These are phyloP conservation scores for Artemisia tridentata DNA, from an alignment of 129 eudicot species.

Conservation along the genomic window DNA sequence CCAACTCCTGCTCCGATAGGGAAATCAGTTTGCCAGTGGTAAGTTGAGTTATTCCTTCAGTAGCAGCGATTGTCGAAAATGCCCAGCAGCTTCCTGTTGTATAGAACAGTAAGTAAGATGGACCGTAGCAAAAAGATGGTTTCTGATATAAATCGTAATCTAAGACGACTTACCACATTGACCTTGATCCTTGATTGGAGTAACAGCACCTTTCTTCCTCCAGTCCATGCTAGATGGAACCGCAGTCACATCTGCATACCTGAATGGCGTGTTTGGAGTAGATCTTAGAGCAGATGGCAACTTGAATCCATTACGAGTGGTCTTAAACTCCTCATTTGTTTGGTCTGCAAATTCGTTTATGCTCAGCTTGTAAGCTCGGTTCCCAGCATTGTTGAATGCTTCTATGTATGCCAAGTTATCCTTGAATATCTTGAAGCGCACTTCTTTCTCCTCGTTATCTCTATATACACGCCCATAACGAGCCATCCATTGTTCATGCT, in stretches of 20 bases:
- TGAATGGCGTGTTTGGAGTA: conserved; percentile 37
- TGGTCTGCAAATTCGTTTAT: conserved; percentile 46
- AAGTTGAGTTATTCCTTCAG: conserved; percentile 64
- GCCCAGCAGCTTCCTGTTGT: conserved; percentile 81
- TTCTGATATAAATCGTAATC: too few relatives aligned
- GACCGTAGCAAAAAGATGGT: background rate
- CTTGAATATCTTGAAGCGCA: conserved; percentile 33
- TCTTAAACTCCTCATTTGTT: conserved; percentile 43
- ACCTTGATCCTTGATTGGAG: conserved; percentile 30
- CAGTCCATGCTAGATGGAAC: conserved; percentile 28
- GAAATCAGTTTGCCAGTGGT: conserved; percentile 55
- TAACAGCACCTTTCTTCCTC: conserved; percentile 27
- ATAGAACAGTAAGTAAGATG: background rate
- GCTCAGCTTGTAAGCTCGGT: conserved; percentile 28
- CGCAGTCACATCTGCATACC: conserved; percentile 68
- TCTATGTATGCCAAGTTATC: conserved; percentile 33
- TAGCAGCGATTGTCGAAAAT: conserved; percentile 61
- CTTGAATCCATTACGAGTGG: conserved; percentile 43
- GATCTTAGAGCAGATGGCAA: conserved; percentile 4
- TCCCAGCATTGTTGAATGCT: conserved; percentile 31
- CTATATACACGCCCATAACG: conserved; percentile 39
- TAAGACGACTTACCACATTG: conserved; percentile 19
- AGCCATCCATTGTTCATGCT: conserved; percentile 47
- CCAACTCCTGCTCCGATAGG: conserved; percentile 71
- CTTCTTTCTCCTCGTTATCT: conserved; percentile 30